These are phyloP conservation scores for Lentinula aciculospora DNA, from an alignment of 768 basidiomycete species.

Conservation along the genomic window DNA sequence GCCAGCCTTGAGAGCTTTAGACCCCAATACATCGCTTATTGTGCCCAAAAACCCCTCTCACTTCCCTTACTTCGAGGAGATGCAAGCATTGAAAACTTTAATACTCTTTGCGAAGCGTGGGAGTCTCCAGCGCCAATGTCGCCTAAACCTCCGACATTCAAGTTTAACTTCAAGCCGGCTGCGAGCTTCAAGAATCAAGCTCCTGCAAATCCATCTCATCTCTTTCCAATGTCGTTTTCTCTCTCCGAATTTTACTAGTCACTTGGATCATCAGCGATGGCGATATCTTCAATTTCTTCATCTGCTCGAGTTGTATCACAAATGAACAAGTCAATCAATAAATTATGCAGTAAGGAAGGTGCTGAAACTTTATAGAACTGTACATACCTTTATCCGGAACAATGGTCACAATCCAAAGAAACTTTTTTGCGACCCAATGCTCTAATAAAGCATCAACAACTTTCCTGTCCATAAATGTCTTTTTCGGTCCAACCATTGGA, in stretches of 20 bases:
- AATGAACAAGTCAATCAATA: not conserved
- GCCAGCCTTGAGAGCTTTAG: too few species aligned
- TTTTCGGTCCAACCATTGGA: not conserved
- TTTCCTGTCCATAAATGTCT: not conserved
- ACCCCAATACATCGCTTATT: too few species aligned
- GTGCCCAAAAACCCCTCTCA: not conserved
- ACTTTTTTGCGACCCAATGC: not conserved
- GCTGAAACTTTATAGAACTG: not conserved
- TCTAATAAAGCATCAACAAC: constrained; percentile 2
- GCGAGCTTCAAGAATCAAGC: too few species aligned
- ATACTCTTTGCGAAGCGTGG: too few species aligned
- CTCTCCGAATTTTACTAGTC: not conserved
- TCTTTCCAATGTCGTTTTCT: not conserved
- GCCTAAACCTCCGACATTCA: too few species aligned
- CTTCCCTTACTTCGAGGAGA: not conserved
- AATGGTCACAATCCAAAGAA: constrained; percentile 5
- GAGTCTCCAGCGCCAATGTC: too few species aligned
- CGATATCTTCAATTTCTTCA: constrained; percentile 3
- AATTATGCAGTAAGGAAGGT: not conserved
- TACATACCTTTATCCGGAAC: not conserved
- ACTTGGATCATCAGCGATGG: not conserved
- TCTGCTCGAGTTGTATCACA: too few species aligned
- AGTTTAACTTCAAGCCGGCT: too few species aligned
- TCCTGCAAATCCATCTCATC: not conserved
- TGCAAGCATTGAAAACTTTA: not conserved